These are phyloP conservation scores for Leucogyrophana mollusca DNA, from an alignment of 768 basidiomycete genomes.

Conservation along the genomic window DNA sequence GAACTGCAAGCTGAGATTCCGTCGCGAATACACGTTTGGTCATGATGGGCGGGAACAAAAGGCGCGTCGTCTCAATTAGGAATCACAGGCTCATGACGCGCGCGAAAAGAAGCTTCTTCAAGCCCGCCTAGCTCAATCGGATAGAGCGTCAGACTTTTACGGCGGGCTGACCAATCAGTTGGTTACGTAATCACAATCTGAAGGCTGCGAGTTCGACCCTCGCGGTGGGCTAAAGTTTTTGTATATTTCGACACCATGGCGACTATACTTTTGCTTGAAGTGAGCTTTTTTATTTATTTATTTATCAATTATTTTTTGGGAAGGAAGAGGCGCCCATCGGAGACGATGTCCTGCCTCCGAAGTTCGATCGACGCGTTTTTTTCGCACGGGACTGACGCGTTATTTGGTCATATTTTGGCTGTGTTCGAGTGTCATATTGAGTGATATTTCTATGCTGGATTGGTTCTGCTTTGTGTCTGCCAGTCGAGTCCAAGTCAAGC, in stretches of 20 bases:
- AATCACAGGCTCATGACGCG: background rate
- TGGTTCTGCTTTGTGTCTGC: conserved; percentile 7
- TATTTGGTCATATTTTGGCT: conserved; percentile 24
- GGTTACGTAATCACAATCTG: too few species aligned
- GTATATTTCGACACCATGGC: too few species aligned
- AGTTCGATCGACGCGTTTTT: too few species aligned
- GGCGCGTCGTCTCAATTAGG: background rate
- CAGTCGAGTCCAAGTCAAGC: conserved; percentile 5
- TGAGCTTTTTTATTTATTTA: too few species aligned
- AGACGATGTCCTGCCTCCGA: too few species aligned
- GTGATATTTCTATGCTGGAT: background rate
- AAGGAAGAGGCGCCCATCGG: too few species aligned
- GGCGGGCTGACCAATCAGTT: conserved; percentile 23
- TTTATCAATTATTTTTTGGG: too few species aligned
- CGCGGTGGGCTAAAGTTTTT: conserved; percentile 66
- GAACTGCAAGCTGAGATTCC: background rate
- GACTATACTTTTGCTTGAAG: too few species aligned
- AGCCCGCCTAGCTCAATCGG: conserved; percentile 63
- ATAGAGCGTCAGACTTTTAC: conserved; percentile 59
- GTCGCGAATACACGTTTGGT: background rate
- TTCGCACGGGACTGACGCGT: conserved; percentile 20
- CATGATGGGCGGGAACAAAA: background rate
- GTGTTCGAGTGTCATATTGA: conserved; percentile 21
- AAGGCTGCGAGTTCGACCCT: conserved; percentile 87
- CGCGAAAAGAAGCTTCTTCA: background rate